These are phyloP conservation scores for Lepiota venenata DNA, from an alignment of 768 basidiomycete species.

Conservation along the genomic window DNA sequence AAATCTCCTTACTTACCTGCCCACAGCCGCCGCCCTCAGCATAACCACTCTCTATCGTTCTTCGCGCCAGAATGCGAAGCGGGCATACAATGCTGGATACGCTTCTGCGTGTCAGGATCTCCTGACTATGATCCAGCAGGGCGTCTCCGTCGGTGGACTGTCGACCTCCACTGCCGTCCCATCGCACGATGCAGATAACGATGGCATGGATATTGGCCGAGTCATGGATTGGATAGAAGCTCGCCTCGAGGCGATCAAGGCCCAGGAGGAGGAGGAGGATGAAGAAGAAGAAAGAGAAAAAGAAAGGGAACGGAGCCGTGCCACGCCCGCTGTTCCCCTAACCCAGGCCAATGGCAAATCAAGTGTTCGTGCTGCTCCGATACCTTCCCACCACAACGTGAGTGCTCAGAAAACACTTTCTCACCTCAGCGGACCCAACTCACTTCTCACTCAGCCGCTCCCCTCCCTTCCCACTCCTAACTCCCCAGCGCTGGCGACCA, in stretches of 20 bases:
- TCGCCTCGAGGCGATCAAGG: constrained; percentile 69
- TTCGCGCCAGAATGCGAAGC: constrained; percentile 71
- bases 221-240: constrained; percentile 89
- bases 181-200: constrained; percentile 43
- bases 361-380: not conserved
- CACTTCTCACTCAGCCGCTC: not conserved
- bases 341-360: constrained; percentile 8
- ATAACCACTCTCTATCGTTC: constrained; percentile 85
- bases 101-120: constrained; percentile 78
- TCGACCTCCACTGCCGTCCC: constrained; percentile 34
- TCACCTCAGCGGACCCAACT: not conserved
- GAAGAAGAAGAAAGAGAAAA: constrained; percentile 74
- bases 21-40: constrained; percentile 73
- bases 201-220: constrained; percentile 71
- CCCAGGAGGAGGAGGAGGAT: constrained; percentile 77
- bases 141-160: constrained; percentile 61
- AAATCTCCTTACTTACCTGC: constrained; percentile 5
- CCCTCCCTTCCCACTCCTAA: constrained; percentile 10
- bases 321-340: constrained; percentile 17
- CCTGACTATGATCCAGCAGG: constrained; percentile 79
- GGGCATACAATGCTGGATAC: constrained; percentile 80
- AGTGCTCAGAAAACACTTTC: not conserved
- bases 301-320: constrained; percentile 40
- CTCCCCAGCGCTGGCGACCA: constrained; percentile 1
- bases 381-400: not conserved